Evolutionary conservation across 306 rosid genomes (phyloP), one percentile per base, ranked within the genome.

Genomic region (Quercus wislizeni): DNA sequence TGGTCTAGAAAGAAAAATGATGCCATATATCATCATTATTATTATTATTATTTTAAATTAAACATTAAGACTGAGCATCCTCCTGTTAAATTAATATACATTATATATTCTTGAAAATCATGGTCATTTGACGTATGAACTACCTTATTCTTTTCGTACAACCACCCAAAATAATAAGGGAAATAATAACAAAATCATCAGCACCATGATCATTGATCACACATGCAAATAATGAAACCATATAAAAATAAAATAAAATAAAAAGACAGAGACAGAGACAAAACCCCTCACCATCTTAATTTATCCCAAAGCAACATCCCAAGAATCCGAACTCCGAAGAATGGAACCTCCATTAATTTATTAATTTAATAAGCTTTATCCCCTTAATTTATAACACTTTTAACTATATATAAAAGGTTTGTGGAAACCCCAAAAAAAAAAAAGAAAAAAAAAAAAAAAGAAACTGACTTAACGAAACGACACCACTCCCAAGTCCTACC

Each of bases 251-350:
- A 71, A 35, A 0, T n/a, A n/a, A 35, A 35, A 1, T 35, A 35
- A 35, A 4, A 38, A 38, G 20, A 46, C 62, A 62, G 61, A 59
- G 6, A 27, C 63, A 71, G 17, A 17, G 49, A 70, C 76, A 78
- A 46, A 49, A 49, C 54, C 52, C 81, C 25, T 25, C 61, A 17
- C 14, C 55, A 15, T 73, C 54, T 10, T 15, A 31, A 5, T 67
- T 55, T 51, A 33, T 77, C 69, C 76, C 5, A 55, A 69, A 71
- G 33, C 77, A 19, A 46, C 23, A 41, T n/a, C 71, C 71, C 82
- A 28, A 71, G 62, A 46, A 78, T 71, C 82, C 72, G 51, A 71
- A 59, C 23, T 21, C 23, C 23, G 23, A 21, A 21, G 62, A 71
- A 71, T 19, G 76, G 58, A 25, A 41, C 15, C 58, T 17, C 20